Percentiles rank a stretch among this genome's conserved stretches.
These are phyloP conservation scores for Salvia splendens DNA, from an alignment of 257 asterid species.

Conservation along the genomic window DNA sequence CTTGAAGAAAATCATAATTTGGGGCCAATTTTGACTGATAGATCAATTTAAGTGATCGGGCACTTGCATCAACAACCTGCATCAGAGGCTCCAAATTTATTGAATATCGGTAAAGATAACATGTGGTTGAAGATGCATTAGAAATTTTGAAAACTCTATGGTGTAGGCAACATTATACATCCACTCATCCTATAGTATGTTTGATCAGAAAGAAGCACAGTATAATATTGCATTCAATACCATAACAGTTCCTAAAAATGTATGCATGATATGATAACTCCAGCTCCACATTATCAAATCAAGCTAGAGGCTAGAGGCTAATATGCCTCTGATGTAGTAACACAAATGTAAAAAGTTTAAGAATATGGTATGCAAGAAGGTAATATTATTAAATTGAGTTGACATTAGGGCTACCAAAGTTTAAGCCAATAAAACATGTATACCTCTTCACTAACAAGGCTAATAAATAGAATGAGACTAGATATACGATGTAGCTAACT, in stretches of 20 bases:
- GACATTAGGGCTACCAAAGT: background rate
- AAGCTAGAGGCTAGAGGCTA: conserved; percentile 10
- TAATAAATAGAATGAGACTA: background rate
- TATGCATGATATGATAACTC: background rate
- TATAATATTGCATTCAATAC: background rate
- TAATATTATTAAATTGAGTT: conserved; percentile 6
- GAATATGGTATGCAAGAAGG: background rate
- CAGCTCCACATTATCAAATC: background rate
- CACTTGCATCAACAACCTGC: conserved; percentile 94
- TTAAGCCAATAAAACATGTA: conserved; percentile 2
- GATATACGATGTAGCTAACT: background rate
- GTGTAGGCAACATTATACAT: conserved; percentile 18
- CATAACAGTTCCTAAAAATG: background rate
- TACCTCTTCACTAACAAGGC: conserved; percentile 8
- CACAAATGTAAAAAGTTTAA: background rate
- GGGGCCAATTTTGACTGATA: conserved; percentile 90
- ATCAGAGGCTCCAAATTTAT: conserved; percentile 33
- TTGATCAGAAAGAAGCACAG: background rate
- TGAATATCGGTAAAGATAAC: conserved; percentile 23
- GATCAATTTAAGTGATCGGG: conserved; percentile 87
- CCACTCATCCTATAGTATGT: conserved; percentile 16
- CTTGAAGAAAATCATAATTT: conserved; percentile 67
- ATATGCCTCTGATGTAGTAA: background rate
- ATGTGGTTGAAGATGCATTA: conserved; percentile 13
- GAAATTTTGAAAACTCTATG: conserved; percentile 11